Percentiles rank a stretch among this genome's conserved stretches.
phyloP scores from a whole-genome alignment of 2,329 filamentous ascomycete species.

The Pseudogymnoascus sp. region DNA sequence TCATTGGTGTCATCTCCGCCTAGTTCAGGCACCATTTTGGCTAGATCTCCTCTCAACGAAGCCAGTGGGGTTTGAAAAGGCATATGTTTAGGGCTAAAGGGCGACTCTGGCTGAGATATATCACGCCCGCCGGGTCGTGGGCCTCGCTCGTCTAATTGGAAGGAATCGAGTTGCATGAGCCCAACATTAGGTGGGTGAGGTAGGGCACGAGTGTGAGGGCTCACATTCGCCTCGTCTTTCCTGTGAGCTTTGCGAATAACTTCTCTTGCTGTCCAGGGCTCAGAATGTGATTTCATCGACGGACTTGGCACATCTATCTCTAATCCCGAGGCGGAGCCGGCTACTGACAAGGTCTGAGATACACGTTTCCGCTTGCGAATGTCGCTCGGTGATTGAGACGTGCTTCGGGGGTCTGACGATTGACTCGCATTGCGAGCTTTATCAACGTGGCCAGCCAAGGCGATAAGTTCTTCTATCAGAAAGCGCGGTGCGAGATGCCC shows the following conservation, averaged over 20 bases:
- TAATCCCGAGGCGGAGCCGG: slow-evolving; percentile 17
- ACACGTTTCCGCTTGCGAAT: slow-evolving; percentile 56
- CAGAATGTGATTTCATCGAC: not conserved
- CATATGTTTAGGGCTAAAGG: not conserved
- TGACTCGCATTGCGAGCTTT: not conserved
- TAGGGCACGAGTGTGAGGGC: slow-evolving; percentile 5
- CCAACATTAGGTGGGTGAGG: slow-evolving; percentile 5
- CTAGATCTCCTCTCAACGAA: not conserved
- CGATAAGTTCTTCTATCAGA: slow-evolving; percentile 69
- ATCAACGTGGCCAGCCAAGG: slow-evolving; percentile 47
- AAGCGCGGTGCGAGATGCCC: slow-evolving; percentile 83
- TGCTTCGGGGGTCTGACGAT: slow-evolving; percentile 5
- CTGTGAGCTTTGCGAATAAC: not conserved
- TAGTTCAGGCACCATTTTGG: not conserved
- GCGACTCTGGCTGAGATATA: not conserved
- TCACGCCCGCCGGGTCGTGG: not conserved
- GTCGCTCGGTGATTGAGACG: not conserved
- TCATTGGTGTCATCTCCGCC: not conserved
- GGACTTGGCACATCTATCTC: slow-evolving; percentile 15
- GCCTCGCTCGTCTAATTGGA: not conserved
- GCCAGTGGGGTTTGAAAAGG: not conserved
- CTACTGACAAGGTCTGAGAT: not conserved
- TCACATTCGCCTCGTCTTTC: slow-evolving; percentile 2
- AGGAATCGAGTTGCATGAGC: slow-evolving; percentile 5
- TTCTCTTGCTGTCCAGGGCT: not conserved